Evolutionary conservation across 805 yeast species (phyloP).

Genomic region (Monosporozyma unispora): DNA sequence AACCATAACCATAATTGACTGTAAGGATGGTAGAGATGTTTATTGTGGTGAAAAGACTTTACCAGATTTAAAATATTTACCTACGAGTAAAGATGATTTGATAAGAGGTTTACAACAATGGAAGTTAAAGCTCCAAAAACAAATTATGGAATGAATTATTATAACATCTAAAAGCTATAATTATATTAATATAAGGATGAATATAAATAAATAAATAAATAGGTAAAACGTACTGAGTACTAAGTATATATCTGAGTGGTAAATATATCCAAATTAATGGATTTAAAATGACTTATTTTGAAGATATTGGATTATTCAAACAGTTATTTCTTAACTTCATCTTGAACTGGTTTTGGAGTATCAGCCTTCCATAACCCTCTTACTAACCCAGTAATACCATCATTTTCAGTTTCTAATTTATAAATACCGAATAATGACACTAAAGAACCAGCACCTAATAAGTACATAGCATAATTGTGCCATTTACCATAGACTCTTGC

Average conservation of each 20-base stretch:
- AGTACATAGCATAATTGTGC: slow-evolving; percentile 57
- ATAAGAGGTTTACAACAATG: slow-evolving; percentile 10
- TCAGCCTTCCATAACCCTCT: slow-evolving; percentile 8
- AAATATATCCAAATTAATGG: too few species aligned
- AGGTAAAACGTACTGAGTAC: too few species aligned
- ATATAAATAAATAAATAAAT: slow-evolving; percentile 4
- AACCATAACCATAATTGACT: slow-evolving; percentile 7
- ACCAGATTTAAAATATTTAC: background rate
- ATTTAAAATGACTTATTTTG: too few species aligned
- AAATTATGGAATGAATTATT: slow-evolving; percentile 8
- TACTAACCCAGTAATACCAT: slow-evolving; percentile 54
- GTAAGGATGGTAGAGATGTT: slow-evolving; percentile 23
- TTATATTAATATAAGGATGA: background rate
- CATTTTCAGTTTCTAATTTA: slow-evolving; percentile 66
- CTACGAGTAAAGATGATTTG: slow-evolving; percentile 4
- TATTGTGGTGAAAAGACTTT: slow-evolving; percentile 15
- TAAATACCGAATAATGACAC: slow-evolving; percentile 73
- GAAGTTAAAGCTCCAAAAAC: slow-evolving; percentile 11
- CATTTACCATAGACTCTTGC: slow-evolving; percentile 72
- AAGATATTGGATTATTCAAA: too few species aligned
- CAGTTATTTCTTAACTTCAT: background rate
- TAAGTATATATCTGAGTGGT: too few species aligned
- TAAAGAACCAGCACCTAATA: slow-evolving; percentile 64
- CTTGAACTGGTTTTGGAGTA: background rate
- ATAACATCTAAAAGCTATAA: too few species aligned